These are phyloP conservation scores for Aspergillus bombycis DNA, from an alignment of 2,329 filamentous ascomycete genomes.

Conservation along the genomic window DNA sequence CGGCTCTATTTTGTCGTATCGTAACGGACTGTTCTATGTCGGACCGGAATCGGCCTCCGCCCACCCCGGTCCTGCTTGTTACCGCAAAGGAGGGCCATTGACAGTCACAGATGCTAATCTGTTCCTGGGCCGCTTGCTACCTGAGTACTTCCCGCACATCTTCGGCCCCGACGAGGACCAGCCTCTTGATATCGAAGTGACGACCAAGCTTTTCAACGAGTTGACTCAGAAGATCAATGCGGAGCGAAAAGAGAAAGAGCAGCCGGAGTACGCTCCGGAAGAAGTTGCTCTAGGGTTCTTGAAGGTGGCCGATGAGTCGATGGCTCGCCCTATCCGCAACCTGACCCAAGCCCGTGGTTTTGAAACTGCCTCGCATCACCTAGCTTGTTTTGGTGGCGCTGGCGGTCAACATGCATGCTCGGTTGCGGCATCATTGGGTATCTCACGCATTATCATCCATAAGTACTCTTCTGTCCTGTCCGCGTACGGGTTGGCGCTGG, in stretches of 20 bases:
- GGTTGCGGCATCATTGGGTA: slow-evolving; percentile 82
- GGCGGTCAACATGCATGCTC: slow-evolving; percentile 92
- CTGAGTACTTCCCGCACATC: slow-evolving; percentile 94
- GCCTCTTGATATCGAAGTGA: slow-evolving; percentile 75
- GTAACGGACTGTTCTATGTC: slow-evolving; percentile 87
- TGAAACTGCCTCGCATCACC: slow-evolving; percentile 84
- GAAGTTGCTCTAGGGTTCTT: slow-evolving; percentile 47
- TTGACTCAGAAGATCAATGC: slow-evolving; percentile 62
- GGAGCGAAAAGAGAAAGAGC: slow-evolving; percentile 54
- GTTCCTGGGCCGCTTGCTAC: slow-evolving; percentile 80
- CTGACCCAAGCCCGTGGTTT: slow-evolving; percentile 91
- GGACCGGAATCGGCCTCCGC: slow-evolving; percentile 90
- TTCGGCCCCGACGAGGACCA: slow-evolving; percentile 90
- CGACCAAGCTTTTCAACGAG: slow-evolving; percentile 73
- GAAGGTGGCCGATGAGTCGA: slow-evolving; percentile 47
- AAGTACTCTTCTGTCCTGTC: slow-evolving; percentile 89
- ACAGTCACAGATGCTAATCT: slow-evolving; percentile 93
- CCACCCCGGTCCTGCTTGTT: slow-evolving; percentile 89
- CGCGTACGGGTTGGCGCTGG: slow-evolving; percentile 89
- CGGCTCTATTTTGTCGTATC: slow-evolving; percentile 71
- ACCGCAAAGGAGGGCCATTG: slow-evolving; percentile 85
- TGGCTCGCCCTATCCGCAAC: slow-evolving; percentile 75
- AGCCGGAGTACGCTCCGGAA: slow-evolving; percentile 56
- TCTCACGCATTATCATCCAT: slow-evolving; percentile 84
- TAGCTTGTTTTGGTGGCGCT: slow-evolving; percentile 90